Evolutionary conservation across 2,329 filamentous ascomycete genomes (phyloP).

Genomic region (Macrophomina tecta): DNA sequence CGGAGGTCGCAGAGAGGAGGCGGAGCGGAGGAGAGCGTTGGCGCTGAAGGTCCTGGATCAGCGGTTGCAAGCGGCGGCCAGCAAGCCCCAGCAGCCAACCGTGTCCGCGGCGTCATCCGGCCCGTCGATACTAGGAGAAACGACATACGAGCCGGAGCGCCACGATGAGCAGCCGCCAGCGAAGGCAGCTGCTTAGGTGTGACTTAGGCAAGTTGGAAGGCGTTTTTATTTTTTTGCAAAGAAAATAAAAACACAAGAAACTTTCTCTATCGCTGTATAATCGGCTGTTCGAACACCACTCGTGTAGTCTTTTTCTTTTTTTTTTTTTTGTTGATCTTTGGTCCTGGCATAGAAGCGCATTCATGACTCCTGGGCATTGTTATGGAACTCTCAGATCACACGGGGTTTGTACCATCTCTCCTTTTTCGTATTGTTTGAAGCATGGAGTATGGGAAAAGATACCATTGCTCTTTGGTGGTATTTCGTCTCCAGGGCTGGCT

Average conservation of each 20-base stretch:
- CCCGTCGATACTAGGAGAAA: constrained; percentile 47
- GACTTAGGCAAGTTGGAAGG: neutral
- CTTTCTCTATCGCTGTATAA: constrained; percentile 17
- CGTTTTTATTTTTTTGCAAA: neutral
- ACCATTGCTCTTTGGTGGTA: constrained; percentile 23
- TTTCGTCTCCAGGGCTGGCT: constrained; percentile 2
- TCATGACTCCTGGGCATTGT: neutral
- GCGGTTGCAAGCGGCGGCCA: constrained; percentile 82
- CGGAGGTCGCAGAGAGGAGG: constrained; percentile 80
- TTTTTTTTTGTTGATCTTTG: neutral
- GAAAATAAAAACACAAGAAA: neutral
- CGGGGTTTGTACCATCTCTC: neutral
- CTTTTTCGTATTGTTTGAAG: neutral
- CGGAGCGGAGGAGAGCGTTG: constrained; percentile 84
- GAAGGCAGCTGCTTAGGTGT: neutral
- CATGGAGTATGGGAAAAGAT: constrained; percentile 26
- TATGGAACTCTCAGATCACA: neutral
- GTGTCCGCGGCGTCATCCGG: constrained; percentile 50
- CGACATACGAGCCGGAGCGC: constrained; percentile 50
- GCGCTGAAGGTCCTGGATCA: constrained; percentile 93
- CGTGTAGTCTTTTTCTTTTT: neutral
- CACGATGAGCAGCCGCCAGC: constrained; percentile 35
- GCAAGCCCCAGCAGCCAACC: constrained; percentile 42
- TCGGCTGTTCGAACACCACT: neutral
- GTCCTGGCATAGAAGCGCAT: constrained; percentile 7